phyloP scores from a whole-genome alignment of 2,329 filamentous ascomycete genomes.

The Dothidotthia symphoricarpi region DNA sequence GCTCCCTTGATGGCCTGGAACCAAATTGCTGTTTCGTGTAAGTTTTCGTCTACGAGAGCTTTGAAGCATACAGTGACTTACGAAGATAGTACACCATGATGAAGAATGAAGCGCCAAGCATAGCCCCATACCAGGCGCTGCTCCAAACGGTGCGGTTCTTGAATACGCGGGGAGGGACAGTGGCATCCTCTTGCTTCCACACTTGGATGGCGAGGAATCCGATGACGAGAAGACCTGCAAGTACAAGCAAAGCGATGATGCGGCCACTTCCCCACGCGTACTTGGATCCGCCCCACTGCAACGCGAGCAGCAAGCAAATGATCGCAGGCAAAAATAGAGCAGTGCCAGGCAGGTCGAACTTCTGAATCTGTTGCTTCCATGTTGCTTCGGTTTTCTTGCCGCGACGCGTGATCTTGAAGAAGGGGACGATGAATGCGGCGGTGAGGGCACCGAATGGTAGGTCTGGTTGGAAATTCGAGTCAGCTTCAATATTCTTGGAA shows the following conservation, averaged over 20 bases:
- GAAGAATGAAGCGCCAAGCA: constrained; percentile 47
- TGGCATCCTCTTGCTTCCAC: constrained; percentile 47
- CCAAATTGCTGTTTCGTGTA: constrained; percentile 42
- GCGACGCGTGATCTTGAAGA: constrained; percentile 37
- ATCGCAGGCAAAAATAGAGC: constrained; percentile 48
- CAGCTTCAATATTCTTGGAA: too few relatives aligned
- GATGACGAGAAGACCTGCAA: constrained; percentile 45
- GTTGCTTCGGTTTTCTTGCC: constrained; percentile 35
- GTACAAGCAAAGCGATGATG: constrained; percentile 49
- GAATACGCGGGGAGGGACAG: constrained; percentile 49
- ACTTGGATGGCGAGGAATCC: constrained; percentile 46
- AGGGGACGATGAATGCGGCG: constrained; percentile 42
- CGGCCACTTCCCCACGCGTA: constrained; percentile 47
- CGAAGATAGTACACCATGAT: constrained; percentile 47
- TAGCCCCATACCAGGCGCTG: constrained; percentile 42
- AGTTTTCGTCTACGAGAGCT: constrained; percentile 3
- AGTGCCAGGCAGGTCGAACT: constrained; percentile 51
- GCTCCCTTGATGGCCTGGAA: constrained; percentile 52
- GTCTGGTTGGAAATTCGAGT: too few relatives aligned
- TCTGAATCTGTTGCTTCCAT: constrained; percentile 41
- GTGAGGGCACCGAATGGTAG: constrained; percentile 52
- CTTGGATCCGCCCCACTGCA: constrained; percentile 52
- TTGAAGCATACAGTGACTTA: constrained; percentile 9
- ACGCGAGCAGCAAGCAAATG: constrained; percentile 50
- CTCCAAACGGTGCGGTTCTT: constrained; percentile 48